A percentile compares a stretch with the other conserved stretches of the same genome.
Conservation (phyloP, 2,329 filamentous ascomycete genomes). For the Gliomastix tumulicola region DNA sequence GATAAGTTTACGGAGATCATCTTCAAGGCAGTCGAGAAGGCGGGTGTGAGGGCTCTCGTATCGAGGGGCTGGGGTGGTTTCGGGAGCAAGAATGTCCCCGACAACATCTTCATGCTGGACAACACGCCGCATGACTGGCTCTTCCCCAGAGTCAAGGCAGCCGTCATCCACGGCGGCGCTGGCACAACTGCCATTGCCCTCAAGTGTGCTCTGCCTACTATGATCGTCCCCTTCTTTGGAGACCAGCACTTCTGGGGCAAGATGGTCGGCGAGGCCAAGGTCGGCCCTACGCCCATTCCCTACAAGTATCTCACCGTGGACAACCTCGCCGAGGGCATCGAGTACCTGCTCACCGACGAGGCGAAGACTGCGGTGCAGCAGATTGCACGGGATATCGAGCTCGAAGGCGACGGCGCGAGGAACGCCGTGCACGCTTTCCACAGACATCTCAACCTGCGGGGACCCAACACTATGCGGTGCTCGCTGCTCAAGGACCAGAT, state of each 20-base stretch:
- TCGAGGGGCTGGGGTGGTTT: slow-evolving; percentile 72
- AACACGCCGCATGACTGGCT: slow-evolving; percentile 75
- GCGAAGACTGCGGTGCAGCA: slow-evolving; percentile 48
- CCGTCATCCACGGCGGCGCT: slow-evolving; percentile 71
- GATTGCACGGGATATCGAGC: slow-evolving; percentile 54
- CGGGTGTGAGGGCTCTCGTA: slow-evolving; percentile 64
- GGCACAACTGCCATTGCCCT: slow-evolving; percentile 70
- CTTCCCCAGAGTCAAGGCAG: slow-evolving; percentile 58
- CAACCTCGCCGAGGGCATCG: slow-evolving; percentile 63
- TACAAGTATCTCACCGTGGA: slow-evolving; percentile 61
- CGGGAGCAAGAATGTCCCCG: slow-evolving; percentile 48
- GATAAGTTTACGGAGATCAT: slow-evolving; percentile 64
- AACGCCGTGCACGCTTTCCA: slow-evolving; percentile 67
- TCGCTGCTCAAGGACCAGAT: slow-evolving; percentile 55
- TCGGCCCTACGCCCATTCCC: slow-evolving; percentile 59
- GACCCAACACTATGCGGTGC: slow-evolving; percentile 54
- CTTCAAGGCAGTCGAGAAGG: slow-evolving; percentile 57
- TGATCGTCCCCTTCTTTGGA: slow-evolving; percentile 75
- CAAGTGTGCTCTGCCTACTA: slow-evolving; percentile 64
- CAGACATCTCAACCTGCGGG: slow-evolving; percentile 44
- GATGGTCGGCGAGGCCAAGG: slow-evolving; percentile 57
- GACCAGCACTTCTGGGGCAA: slow-evolving; percentile 75
- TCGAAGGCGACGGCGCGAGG: slow-evolving; percentile 59
- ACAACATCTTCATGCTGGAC: slow-evolving; percentile 64
- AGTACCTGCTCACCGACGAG: slow-evolving; percentile 56